phyloP scores from a whole-genome alignment of 2,329 filamentous ascomycete genomes.

The Xylaria sp. region DNA sequence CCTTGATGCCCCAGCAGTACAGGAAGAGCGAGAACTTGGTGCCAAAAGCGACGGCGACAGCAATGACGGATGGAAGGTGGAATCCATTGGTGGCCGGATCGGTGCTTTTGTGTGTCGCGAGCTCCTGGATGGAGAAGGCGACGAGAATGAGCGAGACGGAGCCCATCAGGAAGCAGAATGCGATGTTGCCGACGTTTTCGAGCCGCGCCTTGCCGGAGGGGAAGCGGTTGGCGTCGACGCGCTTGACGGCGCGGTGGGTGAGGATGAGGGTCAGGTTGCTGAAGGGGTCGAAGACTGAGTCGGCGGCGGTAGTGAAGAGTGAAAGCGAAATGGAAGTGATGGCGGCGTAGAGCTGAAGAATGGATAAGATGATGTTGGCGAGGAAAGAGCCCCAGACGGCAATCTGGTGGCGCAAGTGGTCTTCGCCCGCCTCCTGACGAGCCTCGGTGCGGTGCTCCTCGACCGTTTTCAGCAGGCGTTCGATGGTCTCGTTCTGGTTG shows the following conservation, averaged over 20 bases:
- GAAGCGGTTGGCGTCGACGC: constrained; percentile 86
- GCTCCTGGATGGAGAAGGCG: constrained; percentile 81
- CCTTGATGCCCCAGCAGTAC: constrained; percentile 90
- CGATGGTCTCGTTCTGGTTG: constrained; percentile 91
- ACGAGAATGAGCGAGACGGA: constrained; percentile 92
- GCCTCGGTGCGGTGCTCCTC: constrained; percentile 89
- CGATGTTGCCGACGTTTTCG: constrained; percentile 94
- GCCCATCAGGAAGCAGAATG: constrained; percentile 96
- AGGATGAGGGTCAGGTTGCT: constrained; percentile 89
- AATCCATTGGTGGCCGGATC: constrained; percentile 69
- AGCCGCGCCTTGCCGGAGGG: constrained; percentile 93
- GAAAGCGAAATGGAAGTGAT: constrained; percentile 89
- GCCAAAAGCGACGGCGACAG: constrained; percentile 82
- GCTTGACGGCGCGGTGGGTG: constrained; percentile 86
- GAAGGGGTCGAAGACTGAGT: constrained; percentile 91
- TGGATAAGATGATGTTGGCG: constrained; percentile 82
- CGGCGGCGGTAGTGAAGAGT: constrained; percentile 97
- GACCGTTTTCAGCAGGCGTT: constrained; percentile 89
- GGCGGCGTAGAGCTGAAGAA: constrained; percentile 89
- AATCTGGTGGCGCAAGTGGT: constrained; percentile 79
- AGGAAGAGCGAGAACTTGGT: constrained; percentile 87
- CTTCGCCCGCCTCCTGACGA: constrained; percentile 80
- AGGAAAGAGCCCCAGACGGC: constrained; percentile 74
- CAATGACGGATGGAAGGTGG: constrained; percentile 84
- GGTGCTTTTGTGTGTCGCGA: constrained; percentile 61